Evolutionary conservation across 306 rosid genomes (phyloP), one percentile per base, ranked within the genome.

Genomic region (Psophocarpus tetragonolobus): DNA sequence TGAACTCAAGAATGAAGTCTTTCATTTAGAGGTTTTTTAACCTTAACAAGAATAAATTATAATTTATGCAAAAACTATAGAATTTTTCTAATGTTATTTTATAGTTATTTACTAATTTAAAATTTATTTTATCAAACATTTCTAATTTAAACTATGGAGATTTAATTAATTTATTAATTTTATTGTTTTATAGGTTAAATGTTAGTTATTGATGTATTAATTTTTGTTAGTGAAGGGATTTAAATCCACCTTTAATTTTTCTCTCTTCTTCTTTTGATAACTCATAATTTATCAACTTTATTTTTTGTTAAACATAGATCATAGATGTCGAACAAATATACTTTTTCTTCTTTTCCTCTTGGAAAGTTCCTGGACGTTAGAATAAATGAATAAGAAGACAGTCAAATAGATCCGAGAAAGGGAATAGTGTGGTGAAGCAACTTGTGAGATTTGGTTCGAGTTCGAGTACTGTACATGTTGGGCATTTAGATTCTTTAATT

Each of bases 301-400:
- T 38, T 23, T 24, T 54, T 56, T 12, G n/a, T 56, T 11, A 24
- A 21, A 56, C 1, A 23, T 56, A 5, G 2, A 39, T 4, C 1
- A 23, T 56, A 5, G 2, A 39, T 4, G 11, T 39, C 3, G 0
- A 8, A 33, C 1, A 32, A 30, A 27, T 12, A 65, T 65, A 9
- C 21, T 0, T 26, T 21, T 21, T n/a, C 27, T 15, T 8, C 0
- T 44, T 68, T 26, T 57, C 36, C 36, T 57, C 5, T 8, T 29
- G 18, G 41, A 30, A 48, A 32, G 62, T 35, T 33, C 20, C 6
- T 29, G 0, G 3, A 30, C 1, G 11, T 47, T 20, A 60, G 78
- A 74, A 57, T 57, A 73, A 73, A 17, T 20, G 45, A 27, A 60
- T 30, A 17, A 26, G 79, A 58, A 42, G 58, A 41, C 14, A 26